phyloP scores from a whole-genome alignment of 2,329 filamentous ascomycete genomes.

The Drechslera avenae region DNA sequence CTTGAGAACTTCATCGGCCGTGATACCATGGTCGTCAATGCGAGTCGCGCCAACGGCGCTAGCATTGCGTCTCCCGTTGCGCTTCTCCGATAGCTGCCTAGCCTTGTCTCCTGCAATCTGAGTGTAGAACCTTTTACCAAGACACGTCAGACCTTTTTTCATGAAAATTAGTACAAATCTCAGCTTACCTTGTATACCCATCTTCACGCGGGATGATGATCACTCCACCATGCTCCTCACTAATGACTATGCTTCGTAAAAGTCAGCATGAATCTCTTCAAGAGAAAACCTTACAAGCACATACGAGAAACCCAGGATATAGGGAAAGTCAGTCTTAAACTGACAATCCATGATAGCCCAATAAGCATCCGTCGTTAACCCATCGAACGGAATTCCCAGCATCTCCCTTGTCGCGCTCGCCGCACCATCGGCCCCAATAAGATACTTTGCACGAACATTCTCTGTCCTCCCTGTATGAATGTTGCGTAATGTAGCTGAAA shows the following conservation, averaged over 20 bases:
- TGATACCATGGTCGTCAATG: conserved; percentile 42
- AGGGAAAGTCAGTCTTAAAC: conserved; percentile 21
- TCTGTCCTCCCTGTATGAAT: conserved; percentile 16
- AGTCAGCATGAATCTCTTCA: too few relatives aligned
- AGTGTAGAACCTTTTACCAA: conserved; percentile 34
- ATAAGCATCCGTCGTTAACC: conserved; percentile 41
- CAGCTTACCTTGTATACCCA: conserved; percentile 25
- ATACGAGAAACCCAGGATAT: conserved; percentile 24
- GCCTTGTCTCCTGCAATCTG: conserved; percentile 30
- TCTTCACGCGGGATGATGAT: conserved; percentile 46
- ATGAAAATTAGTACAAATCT: not conserved
- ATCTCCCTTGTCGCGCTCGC: conserved; percentile 39
- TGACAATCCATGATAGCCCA: conserved; percentile 43
- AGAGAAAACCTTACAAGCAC: not conserved
- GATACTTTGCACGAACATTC: conserved; percentile 36
- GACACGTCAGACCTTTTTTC: too few relatives aligned
- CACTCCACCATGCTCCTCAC: conserved; percentile 16
- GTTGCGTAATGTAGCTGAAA: not conserved
- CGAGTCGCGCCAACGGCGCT: not conserved
- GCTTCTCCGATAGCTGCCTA: not conserved
- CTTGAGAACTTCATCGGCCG: conserved; percentile 44
- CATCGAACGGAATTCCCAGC: conserved; percentile 37
- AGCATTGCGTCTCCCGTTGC: not conserved
- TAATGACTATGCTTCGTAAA: not conserved
- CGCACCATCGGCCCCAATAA: conserved; percentile 42